phyloP scores from a whole-genome alignment of 148 eudicot genomes.

The Vaccinium darrowii region DNA sequence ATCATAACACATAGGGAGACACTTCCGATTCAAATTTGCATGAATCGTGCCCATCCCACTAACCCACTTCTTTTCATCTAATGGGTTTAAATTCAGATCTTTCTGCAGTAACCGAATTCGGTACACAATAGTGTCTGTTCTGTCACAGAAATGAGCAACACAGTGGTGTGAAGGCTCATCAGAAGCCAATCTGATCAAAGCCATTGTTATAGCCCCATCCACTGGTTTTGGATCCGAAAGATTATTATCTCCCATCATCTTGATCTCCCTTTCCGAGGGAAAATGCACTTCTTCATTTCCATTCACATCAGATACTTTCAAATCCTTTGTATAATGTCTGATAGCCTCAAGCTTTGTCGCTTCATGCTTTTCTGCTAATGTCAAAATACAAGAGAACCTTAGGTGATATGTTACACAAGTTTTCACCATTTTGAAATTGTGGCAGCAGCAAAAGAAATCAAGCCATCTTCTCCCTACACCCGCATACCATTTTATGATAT shows the following conservation, averaged over 20 bases:
- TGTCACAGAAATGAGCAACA: constrained; percentile 74
- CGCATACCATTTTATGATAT: constrained; percentile 86
- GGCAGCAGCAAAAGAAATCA: constrained; percentile 78
- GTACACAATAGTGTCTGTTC: constrained; percentile 57
- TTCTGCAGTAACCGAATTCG: constrained; percentile 61
- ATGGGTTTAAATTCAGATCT: constrained; percentile 33
- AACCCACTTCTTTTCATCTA: constrained; percentile 54
- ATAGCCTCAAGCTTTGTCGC: constrained; percentile 76
- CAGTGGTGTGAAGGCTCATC: constrained; percentile 63
- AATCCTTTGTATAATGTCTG: constrained; percentile 78
- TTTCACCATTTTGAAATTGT: constrained; percentile 68
- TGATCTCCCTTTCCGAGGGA: constrained; percentile 77
- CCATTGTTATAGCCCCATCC: constrained; percentile 61
- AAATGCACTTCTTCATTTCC: constrained; percentile 60
- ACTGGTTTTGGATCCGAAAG: constrained; percentile 87
- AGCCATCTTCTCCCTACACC: constrained; percentile 94
- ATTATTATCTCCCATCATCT: constrained; percentile 62
- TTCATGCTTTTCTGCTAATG: constrained; percentile 85
- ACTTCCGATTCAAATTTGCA: constrained; percentile 52
- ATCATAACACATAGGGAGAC: constrained; percentile 64
- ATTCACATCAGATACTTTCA: constrained; percentile 47
- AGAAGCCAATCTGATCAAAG: constrained; percentile 64
- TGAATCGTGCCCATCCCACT: constrained; percentile 59
- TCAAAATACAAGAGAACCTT: constrained; percentile 84
- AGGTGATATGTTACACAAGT: constrained; percentile 73